phyloP scores from a whole-genome alignment of 2,329 filamentous ascomycete genomes.

The Cryphonectria parasitica region DNA sequence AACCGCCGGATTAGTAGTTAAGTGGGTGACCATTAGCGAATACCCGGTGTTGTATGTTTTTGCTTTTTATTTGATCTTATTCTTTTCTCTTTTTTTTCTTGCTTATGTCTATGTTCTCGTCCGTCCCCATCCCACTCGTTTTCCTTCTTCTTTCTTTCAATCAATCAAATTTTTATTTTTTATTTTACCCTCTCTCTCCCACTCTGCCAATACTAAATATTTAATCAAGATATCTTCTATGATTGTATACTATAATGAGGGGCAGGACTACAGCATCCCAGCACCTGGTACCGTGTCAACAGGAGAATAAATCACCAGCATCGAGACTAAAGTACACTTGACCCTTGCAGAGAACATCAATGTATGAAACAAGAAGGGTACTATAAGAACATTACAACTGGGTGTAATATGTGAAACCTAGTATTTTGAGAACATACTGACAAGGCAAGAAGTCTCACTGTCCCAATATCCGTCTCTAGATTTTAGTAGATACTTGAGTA shows the following conservation, averaged over 20 bases:
- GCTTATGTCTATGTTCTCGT: not conserved
- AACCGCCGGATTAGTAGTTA: conserved; percentile 1
- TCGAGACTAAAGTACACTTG: not conserved
- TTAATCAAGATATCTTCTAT: not conserved
- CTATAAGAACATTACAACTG: not conserved
- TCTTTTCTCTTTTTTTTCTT: not conserved
- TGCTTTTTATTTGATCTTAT: too few species aligned
- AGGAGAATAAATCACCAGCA: not conserved
- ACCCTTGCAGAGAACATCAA: not conserved
- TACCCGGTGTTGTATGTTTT: conserved; percentile 1
- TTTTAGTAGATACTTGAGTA: too few species aligned
- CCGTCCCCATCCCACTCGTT: not conserved
- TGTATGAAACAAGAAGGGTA: not conserved
- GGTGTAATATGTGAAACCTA: not conserved
- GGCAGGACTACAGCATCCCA: too few species aligned
- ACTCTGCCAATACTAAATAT: not conserved
- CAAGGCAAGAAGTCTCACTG: not conserved
- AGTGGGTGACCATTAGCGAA: conserved; percentile 1
- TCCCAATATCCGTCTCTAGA: not conserved
- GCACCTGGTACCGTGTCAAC: too few species aligned
- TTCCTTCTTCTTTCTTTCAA: not conserved
- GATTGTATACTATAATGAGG: not conserved
- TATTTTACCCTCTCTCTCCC: not conserved
- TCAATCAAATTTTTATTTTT: too few species aligned
- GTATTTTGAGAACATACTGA: not conserved